A percentile compares a stretch with the other conserved stretches of the same genome.
These are phyloP conservation scores for Barnettozyma vustinii DNA, from an alignment of 805 yeast species.

Conservation along the genomic window DNA sequence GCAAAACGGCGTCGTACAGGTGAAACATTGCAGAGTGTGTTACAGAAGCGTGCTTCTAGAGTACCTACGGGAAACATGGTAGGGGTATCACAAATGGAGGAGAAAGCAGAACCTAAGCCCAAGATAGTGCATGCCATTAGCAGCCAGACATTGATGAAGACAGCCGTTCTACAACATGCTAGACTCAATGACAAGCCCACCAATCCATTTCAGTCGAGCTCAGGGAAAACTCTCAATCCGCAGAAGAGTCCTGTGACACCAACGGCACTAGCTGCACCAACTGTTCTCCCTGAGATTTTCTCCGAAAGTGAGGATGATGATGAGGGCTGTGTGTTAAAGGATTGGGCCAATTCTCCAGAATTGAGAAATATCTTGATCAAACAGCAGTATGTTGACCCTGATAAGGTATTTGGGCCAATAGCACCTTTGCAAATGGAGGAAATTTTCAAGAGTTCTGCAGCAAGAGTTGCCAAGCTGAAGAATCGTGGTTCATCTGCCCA, in stretches of 20 bases:
- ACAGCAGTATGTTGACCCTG: slow-evolving; percentile 58
- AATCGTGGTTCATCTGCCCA: slow-evolving; percentile 46
- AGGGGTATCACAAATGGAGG: slow-evolving; percentile 1
- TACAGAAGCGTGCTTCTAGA: slow-evolving; percentile 21
- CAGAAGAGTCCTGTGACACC: slow-evolving; percentile 19
- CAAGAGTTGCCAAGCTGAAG: slow-evolving; percentile 42
- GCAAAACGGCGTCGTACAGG: slow-evolving; percentile 25
- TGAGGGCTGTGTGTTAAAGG: slow-evolving; percentile 40
- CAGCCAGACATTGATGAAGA: slow-evolving; percentile 27
- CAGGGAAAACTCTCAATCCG: not conserved
- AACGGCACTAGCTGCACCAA: slow-evolving; percentile 14
- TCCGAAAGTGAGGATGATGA: slow-evolving; percentile 54
- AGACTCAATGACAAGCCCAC: slow-evolving; percentile 17
- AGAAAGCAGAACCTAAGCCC: slow-evolving; percentile 1
- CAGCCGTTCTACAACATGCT: slow-evolving; percentile 30
- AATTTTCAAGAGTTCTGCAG: slow-evolving; percentile 44
- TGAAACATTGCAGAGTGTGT: slow-evolving; percentile 17
- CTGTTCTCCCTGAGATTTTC: slow-evolving; percentile 39
- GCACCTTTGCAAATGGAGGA: slow-evolving; percentile 66
- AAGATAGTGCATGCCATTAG: slow-evolving; percentile 10
- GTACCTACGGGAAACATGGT: slow-evolving; percentile 18
- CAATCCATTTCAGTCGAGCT: slow-evolving; percentile 12
- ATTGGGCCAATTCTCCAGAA: slow-evolving; percentile 62
- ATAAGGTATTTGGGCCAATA: slow-evolving; percentile 66
- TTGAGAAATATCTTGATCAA: slow-evolving; percentile 38